Percentiles rank a stretch among this genome's conserved stretches.
These are phyloP conservation scores for Auricularia sp. DNA, from an alignment of 768 basidiomycete species.

Conservation along the genomic window DNA sequence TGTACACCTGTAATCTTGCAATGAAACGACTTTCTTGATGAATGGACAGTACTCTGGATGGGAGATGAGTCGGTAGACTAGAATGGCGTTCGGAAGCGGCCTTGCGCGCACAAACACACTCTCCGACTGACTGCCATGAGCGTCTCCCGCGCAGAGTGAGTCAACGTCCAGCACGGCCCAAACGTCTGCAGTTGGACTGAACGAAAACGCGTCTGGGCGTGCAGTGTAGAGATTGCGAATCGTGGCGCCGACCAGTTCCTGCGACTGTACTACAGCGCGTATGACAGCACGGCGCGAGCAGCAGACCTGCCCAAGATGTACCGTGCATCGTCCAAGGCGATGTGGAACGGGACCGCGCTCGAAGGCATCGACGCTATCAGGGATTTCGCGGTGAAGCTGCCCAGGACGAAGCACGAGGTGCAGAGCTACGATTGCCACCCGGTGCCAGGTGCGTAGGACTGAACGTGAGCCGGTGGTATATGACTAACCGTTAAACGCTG, in stretches of 20 bases:
- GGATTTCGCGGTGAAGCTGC: slow-evolving; percentile 62
- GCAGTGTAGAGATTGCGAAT: slow-evolving; percentile 76
- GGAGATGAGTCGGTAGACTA: too few species aligned
- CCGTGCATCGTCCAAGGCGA: slow-evolving; percentile 61
- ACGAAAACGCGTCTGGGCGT: neutral
- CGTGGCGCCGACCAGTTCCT: slow-evolving; percentile 78
- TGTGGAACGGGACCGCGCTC: slow-evolving; percentile 80
- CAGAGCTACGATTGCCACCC: slow-evolving; percentile 87
- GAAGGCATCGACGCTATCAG: slow-evolving; percentile 62
- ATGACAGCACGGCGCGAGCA: slow-evolving; percentile 69
- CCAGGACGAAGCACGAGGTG: slow-evolving; percentile 57
- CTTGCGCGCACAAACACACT: too few species aligned
- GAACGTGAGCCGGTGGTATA: slow-evolving; percentile 5
- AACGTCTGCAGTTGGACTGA: neutral
- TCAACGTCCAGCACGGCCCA: neutral
- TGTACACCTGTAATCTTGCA: too few species aligned
- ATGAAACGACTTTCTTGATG: too few species aligned
- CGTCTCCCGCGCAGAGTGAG: too few species aligned
- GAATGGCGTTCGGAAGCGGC: too few species aligned
- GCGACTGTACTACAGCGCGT: slow-evolving; percentile 70
- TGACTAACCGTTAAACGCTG: neutral
- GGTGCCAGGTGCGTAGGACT: slow-evolving; percentile 52
- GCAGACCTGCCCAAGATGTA: slow-evolving; percentile 76
- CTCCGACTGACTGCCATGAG: too few species aligned
- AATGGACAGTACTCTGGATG: too few species aligned